phyloP scores from a whole-genome alignment of 1,284 basidiomycete genomes.

The Volvariella surrecta region DNA sequence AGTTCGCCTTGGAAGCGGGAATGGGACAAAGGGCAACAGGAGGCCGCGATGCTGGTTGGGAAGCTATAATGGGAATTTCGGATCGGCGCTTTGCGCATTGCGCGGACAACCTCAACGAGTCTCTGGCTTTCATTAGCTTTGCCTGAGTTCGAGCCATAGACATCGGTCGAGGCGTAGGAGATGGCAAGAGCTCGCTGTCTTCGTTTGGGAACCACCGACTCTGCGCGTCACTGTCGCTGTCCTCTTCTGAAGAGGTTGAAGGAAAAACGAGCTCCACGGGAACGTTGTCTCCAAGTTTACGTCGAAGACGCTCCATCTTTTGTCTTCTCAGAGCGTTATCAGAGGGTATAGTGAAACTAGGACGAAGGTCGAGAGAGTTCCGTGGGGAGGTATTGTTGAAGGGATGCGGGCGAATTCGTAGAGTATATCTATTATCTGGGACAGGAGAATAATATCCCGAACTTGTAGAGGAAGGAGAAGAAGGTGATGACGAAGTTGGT shows the following conservation, averaged over 20 bases:
- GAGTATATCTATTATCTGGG: neutral
- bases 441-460: neutral
- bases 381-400: constrained; percentile 10
- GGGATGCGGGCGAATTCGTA: neutral
- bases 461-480: neutral
- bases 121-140: no score
- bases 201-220: no score
- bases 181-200: no score
- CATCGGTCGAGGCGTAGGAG: no score
- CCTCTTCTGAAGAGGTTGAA: constrained; percentile 7
- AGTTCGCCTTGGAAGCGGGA: no score
- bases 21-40: no score
- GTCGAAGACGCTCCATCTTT: constrained; percentile 53
- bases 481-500: neutral
- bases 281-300: constrained; percentile 50
- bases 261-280: constrained; percentile 53
- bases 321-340: constrained; percentile 30
- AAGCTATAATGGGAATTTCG: no score
- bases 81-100: no score
- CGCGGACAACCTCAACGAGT: no score
- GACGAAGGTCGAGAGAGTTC: constrained; percentile 17
- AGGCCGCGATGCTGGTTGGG: no score
- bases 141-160: no score
- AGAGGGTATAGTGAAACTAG: constrained; percentile 31
- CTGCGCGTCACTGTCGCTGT: no score